phyloP scores from a whole-genome alignment of 805 yeast species.

The Candida broadrunensis region DNA sequence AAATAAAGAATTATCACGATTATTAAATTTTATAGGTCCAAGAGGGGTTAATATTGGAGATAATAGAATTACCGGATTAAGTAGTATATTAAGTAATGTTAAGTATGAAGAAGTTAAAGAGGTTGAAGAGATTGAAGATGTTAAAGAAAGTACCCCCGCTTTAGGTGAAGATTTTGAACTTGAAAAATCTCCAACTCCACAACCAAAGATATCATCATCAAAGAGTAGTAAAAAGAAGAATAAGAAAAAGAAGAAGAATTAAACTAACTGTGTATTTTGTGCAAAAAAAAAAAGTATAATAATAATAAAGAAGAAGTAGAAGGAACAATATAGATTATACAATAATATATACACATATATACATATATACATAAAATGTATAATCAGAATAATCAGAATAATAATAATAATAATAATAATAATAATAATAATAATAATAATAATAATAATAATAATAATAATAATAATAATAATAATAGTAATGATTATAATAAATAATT shows the following conservation, averaged over 20 bases:
- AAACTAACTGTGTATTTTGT: background rate
- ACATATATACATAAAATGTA: background rate
- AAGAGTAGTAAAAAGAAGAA: slow-evolving; percentile 18
- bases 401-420: background rate
- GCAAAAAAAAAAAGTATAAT: background rate
- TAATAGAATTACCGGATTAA: slow-evolving; percentile 29
- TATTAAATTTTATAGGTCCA: slow-evolving; percentile 74
- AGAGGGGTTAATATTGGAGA: slow-evolving; percentile 45
- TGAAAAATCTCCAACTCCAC: slow-evolving; percentile 6
- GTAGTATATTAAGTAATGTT: slow-evolving; percentile 39
- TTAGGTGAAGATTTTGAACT: slow-evolving; percentile 8
- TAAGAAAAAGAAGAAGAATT: slow-evolving; percentile 28
- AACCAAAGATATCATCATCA: slow-evolving; percentile 4
- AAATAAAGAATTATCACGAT: slow-evolving; percentile 69
- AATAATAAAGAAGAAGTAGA: too few species aligned
- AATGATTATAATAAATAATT: too few species aligned
- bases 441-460: background rate
- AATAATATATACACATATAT: background rate
- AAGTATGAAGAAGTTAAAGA: slow-evolving; percentile 23
- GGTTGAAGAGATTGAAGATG: slow-evolving; percentile 7
- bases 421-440: background rate
- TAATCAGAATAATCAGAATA: background rate
- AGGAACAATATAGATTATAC: slow-evolving; percentile 1
- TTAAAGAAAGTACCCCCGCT: slow-evolving; percentile 8
- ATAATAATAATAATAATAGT: too few species aligned